Base-by-base conservation (phyloP, 495 filamentous ascomycete genomes). In the Aspergillus bridgeri region DNA sequence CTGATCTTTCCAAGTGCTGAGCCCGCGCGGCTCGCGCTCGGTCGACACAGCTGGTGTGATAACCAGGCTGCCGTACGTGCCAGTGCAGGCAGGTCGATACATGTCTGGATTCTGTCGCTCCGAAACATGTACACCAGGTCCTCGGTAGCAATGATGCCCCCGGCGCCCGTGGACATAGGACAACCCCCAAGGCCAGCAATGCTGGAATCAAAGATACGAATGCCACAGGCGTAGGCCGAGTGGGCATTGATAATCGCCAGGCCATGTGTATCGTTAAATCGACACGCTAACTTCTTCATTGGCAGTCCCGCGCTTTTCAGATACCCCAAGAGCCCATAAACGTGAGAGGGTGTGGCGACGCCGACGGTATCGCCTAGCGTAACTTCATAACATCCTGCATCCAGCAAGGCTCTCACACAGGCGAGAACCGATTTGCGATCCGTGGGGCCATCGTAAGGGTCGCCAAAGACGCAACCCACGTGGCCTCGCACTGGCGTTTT, bases 251-350 rank as follows among this genome's bases (percentile, higher is more conserved):
- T 69, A 0, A 73, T 60, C 0, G 68, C 77, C 54, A 73, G 72
- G 6, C 76, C 74, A 46, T 78, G 74, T 0, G 75, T 80, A 56
- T 80, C 76, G 29, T 80, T 76, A 55, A 79, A 80, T 53, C 79
- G 77, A 8, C 74, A 74, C 0, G 77, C 77, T 1, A 80, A 59
- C n/a, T 49, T 56, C 0, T 48, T 24, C 0, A 66, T 45, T 0
- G 77, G 65, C 2, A 79, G 60, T 6, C 47, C 61, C 23, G 66
- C 51, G 7, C 48, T 45, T 8, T 57, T 48, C 2, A 79, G 60
- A 53, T 70, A 71, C 0, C 38, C 48, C 0, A 80, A 25, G 0
- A 80, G 60, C n/a, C 20, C 58, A 20, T 60, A 59, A 6, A 75
- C 70, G 17, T 67, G 60, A 0, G 48, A 27, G 5, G 75, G 75